Conservation (phyloP, 495 filamentous ascomycete genomes). For the Aspergillus diversus region DNA sequence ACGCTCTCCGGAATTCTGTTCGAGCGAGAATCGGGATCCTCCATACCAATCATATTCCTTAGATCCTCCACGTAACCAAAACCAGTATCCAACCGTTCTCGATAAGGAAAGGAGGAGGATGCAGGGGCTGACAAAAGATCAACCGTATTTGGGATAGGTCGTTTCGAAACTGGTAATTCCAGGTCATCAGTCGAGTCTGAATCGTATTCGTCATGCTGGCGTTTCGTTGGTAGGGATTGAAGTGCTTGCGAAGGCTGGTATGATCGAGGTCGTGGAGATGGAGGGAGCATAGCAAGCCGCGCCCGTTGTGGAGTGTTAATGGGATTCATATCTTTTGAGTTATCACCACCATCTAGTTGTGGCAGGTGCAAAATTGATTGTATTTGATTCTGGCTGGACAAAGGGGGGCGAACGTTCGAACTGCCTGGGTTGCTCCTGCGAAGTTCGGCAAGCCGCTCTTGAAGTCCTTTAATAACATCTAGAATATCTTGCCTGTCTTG, state of each 20-base stretch:
- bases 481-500: slow-evolving; percentile 31
- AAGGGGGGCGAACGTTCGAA: slow-evolving; percentile 5
- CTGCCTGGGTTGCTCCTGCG: slow-evolving; percentile 16
- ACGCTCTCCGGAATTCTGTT: slow-evolving; percentile 4
- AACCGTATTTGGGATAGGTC: background rate
- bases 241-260: slow-evolving; percentile 2
- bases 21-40: background rate
- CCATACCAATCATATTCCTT: background rate
- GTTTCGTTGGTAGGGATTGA: background rate
- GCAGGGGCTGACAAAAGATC: background rate
- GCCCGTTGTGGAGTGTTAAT: slow-evolving; percentile 6
- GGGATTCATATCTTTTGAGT: slow-evolving; percentile 7
- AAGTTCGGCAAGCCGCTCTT: slow-evolving; percentile 27
- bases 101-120: background rate
- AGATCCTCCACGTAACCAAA: background rate
- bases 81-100: background rate
- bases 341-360: slow-evolving; percentile 26
- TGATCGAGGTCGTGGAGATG: slow-evolving; percentile 12
- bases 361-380: background rate
- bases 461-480: slow-evolving; percentile 24
- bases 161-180: slow-evolving; percentile 16
- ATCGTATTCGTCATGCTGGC: slow-evolving; percentile 9
- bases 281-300: slow-evolving; percentile 12
- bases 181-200: slow-evolving; percentile 19
- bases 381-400: background rate